Evolutionary conservation across 2,329 filamentous ascomycete genomes (phyloP).

Genomic region (Penicillium sp.): DNA sequence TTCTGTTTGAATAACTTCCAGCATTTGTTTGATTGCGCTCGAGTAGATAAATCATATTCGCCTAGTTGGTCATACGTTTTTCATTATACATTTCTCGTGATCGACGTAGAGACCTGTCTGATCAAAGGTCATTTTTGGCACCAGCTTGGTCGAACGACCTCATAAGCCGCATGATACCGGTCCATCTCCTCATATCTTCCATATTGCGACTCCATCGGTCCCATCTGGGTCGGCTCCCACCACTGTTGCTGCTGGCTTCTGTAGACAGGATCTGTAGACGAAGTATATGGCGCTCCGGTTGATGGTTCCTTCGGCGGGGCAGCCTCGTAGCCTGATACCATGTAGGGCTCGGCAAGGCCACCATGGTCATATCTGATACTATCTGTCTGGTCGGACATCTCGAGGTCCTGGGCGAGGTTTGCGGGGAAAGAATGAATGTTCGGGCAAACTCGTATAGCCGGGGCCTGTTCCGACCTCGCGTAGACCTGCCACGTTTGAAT

Average conservation of each 20-base stretch:
- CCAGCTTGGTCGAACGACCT: slow-evolving; percentile 3
- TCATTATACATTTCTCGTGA: neutral
- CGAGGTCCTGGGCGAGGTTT: slow-evolving; percentile 24
- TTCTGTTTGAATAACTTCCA: no score
- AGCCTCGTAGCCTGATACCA: slow-evolving; percentile 75
- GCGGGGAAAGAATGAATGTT: neutral
- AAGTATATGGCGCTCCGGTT: slow-evolving; percentile 33
- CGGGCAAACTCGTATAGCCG: neutral
- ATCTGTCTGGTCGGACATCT: slow-evolving; percentile 43
- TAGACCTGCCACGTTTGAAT: slow-evolving; percentile 84
- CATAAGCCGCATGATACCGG: slow-evolving; percentile 17
- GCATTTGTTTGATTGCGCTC: no score
- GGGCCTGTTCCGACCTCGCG: slow-evolving; percentile 41
- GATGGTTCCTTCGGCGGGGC: slow-evolving; percentile 39
- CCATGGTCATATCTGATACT: slow-evolving; percentile 16
- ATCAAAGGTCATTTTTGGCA: neutral
- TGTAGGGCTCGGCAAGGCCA: slow-evolving; percentile 70
- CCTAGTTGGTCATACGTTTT: neutral
- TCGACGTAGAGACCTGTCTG: neutral
- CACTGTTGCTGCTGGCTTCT: slow-evolving; percentile 37
- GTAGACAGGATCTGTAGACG: slow-evolving; percentile 43
- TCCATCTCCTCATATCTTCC: slow-evolving; percentile 36
- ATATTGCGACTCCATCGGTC: slow-evolving; percentile 39
- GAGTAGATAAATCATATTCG: no score
- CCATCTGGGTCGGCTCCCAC: slow-evolving; percentile 36